These are phyloP conservation scores for Elsinoe australis DNA, from an alignment of 2,329 filamentous ascomycete genomes.

Conservation along the genomic window DNA sequence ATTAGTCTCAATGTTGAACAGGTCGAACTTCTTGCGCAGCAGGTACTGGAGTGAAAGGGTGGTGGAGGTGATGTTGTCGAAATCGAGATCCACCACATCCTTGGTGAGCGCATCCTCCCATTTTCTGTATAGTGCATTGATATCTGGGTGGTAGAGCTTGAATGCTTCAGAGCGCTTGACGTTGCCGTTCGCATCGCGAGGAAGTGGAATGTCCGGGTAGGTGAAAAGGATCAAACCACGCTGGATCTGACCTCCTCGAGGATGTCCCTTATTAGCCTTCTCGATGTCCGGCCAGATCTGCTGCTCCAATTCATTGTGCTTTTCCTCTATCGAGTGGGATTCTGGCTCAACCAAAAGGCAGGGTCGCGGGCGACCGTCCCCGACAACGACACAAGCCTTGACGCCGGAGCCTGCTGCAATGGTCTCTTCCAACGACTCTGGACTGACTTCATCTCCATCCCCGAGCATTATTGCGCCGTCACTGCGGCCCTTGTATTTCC, in stretches of 20 bases:
- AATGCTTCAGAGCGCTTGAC: slow-evolving; percentile 5
- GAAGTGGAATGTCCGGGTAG: slow-evolving; percentile 3
- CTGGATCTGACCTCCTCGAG: neutral
- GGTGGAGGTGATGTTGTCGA: too few species aligned
- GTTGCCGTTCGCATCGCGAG: slow-evolving; percentile 13
- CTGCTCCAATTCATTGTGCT: neutral
- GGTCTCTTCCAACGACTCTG: slow-evolving; percentile 36
- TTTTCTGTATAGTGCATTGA: slow-evolving; percentile 3
- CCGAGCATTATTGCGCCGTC: slow-evolving; percentile 39
- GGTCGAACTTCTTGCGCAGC: too few species aligned
- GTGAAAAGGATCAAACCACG: neutral
- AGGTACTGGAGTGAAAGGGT: too few species aligned
- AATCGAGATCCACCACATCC: neutral
- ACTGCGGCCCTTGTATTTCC: slow-evolving; percentile 32
- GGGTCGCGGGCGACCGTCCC: slow-evolving; percentile 41
- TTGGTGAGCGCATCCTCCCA: neutral
- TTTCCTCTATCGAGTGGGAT: neutral
- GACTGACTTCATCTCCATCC: slow-evolving; percentile 42
- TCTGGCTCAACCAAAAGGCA: slow-evolving; percentile 40
- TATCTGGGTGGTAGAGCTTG: neutral
- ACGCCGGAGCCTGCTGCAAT: slow-evolving; percentile 27
- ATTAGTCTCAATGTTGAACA: too few species aligned
- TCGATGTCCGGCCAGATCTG: slow-evolving; percentile 15
- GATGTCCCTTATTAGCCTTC: slow-evolving; percentile 3
- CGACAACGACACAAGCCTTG: slow-evolving; percentile 41